Evolutionary conservation across 495 filamentous ascomycete species (phyloP), one percentile per base, ranked within the genome.

Genomic region (Neurospora sp.): DNA sequence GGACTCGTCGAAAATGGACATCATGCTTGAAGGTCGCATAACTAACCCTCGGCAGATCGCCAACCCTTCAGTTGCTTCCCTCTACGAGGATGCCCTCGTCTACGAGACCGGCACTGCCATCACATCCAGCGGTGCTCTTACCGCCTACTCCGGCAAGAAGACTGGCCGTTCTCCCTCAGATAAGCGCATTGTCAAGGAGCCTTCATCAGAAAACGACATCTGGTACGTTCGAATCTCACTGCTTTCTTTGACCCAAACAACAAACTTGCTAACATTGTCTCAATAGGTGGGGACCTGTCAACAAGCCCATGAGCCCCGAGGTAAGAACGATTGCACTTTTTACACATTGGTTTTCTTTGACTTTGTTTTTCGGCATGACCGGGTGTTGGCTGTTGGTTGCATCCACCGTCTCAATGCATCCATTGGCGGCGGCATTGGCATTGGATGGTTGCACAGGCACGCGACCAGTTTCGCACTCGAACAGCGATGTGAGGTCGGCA

Each of bases 41-140:
- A 76, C 74, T 54, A 71, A 79, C 71, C 60, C 73, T 74, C 41
- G 35, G 40, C 78, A 96, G 93, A 93, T 96, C 77, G 91, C 92
- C 85, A 97, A 96, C 84, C 93, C 80, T 88, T 95, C 82, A 44
- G 96, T 98, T 73, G 90, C 96, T 78, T 93, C 96, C 75, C 89
- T 99, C 75, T 98, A 99, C 87, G 96, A 99, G 89, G 96, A 99
- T 92, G 96, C 96, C 72, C 88, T 99, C 70, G 96, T 98, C 77
- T 99, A 98, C 86, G 96, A 99, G 86, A 95, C 93, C 73, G 96
- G 96, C 79, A 95, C 95, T 71, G 96, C 96, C 78, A 97, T 99
- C 85, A 96, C 96, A 70, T 96, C 94, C 31, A 92, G 91, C 76
- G 96, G 96, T 81, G 96, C 96, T 74, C 86, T 99, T 78, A 97